Evolutionary conservation across 768 basidiomycete species (phyloP).

Genomic region (Kwoniella heveanensis): DNA sequence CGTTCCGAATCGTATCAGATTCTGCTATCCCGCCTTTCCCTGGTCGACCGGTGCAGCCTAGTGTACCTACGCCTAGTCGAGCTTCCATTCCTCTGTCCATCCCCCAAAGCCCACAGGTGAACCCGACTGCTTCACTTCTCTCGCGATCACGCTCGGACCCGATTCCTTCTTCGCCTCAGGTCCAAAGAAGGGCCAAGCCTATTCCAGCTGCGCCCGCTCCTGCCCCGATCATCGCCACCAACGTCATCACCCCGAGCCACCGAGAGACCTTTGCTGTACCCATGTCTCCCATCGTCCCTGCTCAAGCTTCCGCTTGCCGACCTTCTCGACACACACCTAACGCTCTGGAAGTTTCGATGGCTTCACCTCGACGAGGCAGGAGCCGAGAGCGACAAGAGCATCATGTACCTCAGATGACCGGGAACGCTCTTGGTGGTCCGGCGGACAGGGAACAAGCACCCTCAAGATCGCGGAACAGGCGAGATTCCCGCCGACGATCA

Average conservation of each 20-base stretch:
- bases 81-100: constrained; percentile 12
- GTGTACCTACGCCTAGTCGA: constrained; percentile 6
- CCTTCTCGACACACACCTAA: constrained; percentile 6
- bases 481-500: constrained; percentile 19
- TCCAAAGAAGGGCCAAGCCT: neutral
- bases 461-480: constrained; percentile 34
- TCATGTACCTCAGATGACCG: constrained; percentile 10
- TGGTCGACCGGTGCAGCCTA: neutral
- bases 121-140: constrained; percentile 28
- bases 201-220: constrained; percentile 7
- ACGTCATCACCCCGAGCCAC: constrained; percentile 26
- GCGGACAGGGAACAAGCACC: constrained; percentile 40
- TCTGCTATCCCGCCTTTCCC: constrained; percentile 13
- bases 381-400: constrained; percentile 37
- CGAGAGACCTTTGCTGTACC: constrained; percentile 2
- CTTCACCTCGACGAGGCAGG: constrained; percentile 33
- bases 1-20: constrained; percentile 36
- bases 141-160: constrained; percentile 50
- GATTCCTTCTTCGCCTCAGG: constrained; percentile 21
- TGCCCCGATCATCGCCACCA: constrained; percentile 10
- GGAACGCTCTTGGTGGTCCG: constrained; percentile 24
- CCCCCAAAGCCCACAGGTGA: constrained; percentile 18
- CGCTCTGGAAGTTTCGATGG: constrained; percentile 8
- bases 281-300: constrained; percentile 12
- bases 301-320: constrained; percentile 10